These are phyloP conservation scores for Hymenochaete sp. DNA, from an alignment of 1,284 basidiomycete species.

Conservation along the genomic window DNA sequence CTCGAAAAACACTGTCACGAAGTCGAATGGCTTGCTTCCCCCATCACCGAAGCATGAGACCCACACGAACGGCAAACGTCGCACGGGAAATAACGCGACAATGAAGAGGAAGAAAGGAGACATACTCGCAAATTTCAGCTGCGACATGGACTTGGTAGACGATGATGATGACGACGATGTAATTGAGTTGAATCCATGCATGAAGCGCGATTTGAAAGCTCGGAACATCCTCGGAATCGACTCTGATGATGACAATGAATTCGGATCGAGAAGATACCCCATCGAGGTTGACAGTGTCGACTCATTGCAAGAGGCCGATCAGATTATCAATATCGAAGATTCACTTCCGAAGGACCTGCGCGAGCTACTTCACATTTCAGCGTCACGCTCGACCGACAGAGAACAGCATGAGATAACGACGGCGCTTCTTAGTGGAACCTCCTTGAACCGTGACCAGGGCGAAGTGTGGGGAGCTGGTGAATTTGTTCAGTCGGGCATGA, in stretches of 20 bases:
- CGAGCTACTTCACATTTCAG: conserved; percentile 51
- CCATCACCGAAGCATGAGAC: too few relatives aligned
- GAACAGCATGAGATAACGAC: conserved; percentile 50
- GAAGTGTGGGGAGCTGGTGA: conserved; percentile 75
- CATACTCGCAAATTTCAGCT: too few relatives aligned
- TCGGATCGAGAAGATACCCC: too few relatives aligned
- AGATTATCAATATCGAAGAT: conserved; percentile 37
- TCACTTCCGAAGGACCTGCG: conserved; percentile 61
- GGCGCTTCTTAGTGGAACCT: conserved; percentile 49
- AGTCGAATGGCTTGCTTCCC: too few relatives aligned
- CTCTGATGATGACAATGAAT: too few relatives aligned
- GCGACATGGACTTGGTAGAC: too few relatives aligned
- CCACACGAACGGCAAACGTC: too few relatives aligned
- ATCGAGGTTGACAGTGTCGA: background rate
- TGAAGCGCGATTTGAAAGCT: conserved; percentile 13
- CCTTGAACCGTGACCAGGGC: conserved; percentile 48
- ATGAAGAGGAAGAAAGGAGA: too few relatives aligned
- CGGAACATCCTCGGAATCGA: too few relatives aligned
- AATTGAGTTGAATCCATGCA: conserved; percentile 23
- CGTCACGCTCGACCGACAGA: conserved; percentile 31
- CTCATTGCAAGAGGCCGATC: background rate
- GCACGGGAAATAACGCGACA: too few relatives aligned
- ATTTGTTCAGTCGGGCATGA: conserved; percentile 30
- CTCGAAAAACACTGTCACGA: too few relatives aligned
- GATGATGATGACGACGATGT: conserved; percentile 17